Percentiles rank a stretch among this genome's conserved stretches.
Evolutionary conservation across 768 basidiomycete species (phyloP).

Genomic region (Royoungia palumana): DNA sequence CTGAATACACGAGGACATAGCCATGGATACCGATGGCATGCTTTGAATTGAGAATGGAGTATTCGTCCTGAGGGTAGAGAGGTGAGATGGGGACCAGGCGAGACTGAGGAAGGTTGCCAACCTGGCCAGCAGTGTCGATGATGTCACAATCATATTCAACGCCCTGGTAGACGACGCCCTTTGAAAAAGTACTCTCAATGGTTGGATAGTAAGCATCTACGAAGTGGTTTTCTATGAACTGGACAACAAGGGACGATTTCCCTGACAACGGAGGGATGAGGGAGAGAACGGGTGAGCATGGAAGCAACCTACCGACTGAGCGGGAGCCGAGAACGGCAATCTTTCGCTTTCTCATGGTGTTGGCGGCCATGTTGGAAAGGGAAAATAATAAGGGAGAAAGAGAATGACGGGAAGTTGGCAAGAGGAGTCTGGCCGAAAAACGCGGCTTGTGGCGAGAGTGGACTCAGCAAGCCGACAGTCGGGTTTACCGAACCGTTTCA

Average conservation of each 20-base stretch:
- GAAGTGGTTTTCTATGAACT: conserved; percentile 92
- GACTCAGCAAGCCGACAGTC: conserved; percentile 8
- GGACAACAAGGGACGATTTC: conserved; percentile 89
- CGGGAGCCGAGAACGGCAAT: conserved; percentile 86
- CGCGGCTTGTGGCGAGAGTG: conserved; percentile 21
- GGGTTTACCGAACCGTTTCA: conserved; percentile 31
- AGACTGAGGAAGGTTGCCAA: conserved; percentile 32
- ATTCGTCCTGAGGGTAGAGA: conserved; percentile 65
- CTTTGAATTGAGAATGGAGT: conserved; percentile 87
- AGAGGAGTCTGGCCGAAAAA: conserved; percentile 18
- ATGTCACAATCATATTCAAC: conserved; percentile 95
- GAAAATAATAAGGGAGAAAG: conserved; percentile 5
- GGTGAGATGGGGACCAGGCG: conserved; percentile 3
- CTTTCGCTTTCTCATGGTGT: conserved; percentile 72
- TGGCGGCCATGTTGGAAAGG: conserved; percentile 29
- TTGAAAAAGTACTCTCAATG: conserved; percentile 84
- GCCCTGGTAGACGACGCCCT: conserved; percentile 84
- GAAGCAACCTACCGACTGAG: conserved; percentile 68
- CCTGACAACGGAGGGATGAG: conserved; percentile 48
- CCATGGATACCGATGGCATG: conserved; percentile 97
- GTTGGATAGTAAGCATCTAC: conserved; percentile 94
- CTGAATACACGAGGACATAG: conserved; percentile 94
- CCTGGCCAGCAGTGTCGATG: conserved; percentile 97
- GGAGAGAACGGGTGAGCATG: conserved; percentile 3
- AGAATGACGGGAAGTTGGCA: conserved; percentile 14